Evolutionary conservation across 1,284 basidiomycete species (phyloP).

Genomic region (Tilletia caries): DNA sequence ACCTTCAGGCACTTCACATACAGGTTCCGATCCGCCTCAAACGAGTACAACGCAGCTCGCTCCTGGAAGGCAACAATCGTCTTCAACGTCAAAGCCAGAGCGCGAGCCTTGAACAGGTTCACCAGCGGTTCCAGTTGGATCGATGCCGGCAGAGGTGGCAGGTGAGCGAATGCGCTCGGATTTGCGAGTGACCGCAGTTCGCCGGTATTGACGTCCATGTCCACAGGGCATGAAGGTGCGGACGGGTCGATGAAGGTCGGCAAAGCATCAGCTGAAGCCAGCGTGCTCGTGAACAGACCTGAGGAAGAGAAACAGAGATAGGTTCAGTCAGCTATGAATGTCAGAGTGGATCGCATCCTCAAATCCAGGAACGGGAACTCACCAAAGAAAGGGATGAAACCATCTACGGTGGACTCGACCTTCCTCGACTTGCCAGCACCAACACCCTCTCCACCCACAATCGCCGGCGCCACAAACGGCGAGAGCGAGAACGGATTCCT

Average conservation of each 20-base stretch:
- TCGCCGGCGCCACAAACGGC: background rate
- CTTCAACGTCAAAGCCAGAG: slow-evolving; percentile 34
- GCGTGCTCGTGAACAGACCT: slow-evolving; percentile 47
- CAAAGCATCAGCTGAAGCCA: slow-evolving; percentile 40
- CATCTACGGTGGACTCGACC: background rate
- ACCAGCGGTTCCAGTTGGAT: slow-evolving; percentile 35
- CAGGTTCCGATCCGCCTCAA: slow-evolving; percentile 37
- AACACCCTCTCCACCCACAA: background rate
- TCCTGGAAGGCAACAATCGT: slow-evolving; percentile 43
- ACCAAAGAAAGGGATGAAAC: slow-evolving; percentile 20
- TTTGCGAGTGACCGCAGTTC: slow-evolving; percentile 23
- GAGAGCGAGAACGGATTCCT: slow-evolving; percentile 1
- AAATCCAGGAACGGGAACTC: background rate
- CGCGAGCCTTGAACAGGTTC: slow-evolving; percentile 45
- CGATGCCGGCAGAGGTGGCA: slow-evolving; percentile 32
- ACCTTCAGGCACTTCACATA: slow-evolving; percentile 46
- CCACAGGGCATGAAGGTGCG: slow-evolving; percentile 12
- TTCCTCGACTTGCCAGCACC: slow-evolving; percentile 17
- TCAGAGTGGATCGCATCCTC: background rate
- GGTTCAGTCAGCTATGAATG: background rate
- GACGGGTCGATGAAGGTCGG: slow-evolving; percentile 43
- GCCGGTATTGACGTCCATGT: slow-evolving; percentile 15
- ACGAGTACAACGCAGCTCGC: slow-evolving; percentile 31
- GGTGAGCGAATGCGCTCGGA: slow-evolving; percentile 29
- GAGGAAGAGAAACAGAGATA: slow-evolving; percentile 35